Evolutionary conservation across 2,329 filamentous ascomycete genomes (phyloP), one percentile per base, ranked within the genome.

Genomic region (Endoconidiophora laricicola): DNA sequence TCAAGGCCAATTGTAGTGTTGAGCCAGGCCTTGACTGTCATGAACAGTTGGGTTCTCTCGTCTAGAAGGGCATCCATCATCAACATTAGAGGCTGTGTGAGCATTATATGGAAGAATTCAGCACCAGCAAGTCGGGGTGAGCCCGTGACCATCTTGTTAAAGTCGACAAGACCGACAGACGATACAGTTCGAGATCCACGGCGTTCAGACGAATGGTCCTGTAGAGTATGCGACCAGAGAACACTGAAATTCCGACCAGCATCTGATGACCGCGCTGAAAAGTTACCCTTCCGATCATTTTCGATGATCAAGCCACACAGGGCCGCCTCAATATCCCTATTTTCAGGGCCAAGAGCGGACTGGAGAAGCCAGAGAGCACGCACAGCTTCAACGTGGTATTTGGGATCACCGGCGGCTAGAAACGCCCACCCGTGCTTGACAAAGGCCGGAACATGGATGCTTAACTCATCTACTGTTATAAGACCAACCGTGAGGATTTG

Each of bases 381-480:
- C 6, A 93, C 85, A 16, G 87, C 81, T 66, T 98, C 93, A 29
- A 98, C 88, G 60, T 96, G 91, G 57, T 90, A 93, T 60, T 94
- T 94, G 0, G 88, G 87, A 55, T 81, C 80, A 10, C 79, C 72
- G n/a, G 85, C 81, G 0, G 86, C 84, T 38, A 98, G 66, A 58
- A 85, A 86, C 4, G 68, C 63, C 91, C 91, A 98, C 0, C 90
- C 72, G 50, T 81, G 74, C 1, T 70, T 69, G 14, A 91, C 79
- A 20, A 96, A 66, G 24, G 76, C 71, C 18, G 77, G 71, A 4
- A 90, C 74, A 6, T 94, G 65, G 50, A 67, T 71, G 50, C 71
- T 81, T 46, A 81, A 60, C 22, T 78, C 71, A 23, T 42, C 33
- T 3, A 23, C 40, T 1, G 40, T 44, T 3, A 49, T 49, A 22